Conservation (phyloP, 2,329 filamentous ascomycete genomes). For the Macroventuria anomochaeta region DNA sequence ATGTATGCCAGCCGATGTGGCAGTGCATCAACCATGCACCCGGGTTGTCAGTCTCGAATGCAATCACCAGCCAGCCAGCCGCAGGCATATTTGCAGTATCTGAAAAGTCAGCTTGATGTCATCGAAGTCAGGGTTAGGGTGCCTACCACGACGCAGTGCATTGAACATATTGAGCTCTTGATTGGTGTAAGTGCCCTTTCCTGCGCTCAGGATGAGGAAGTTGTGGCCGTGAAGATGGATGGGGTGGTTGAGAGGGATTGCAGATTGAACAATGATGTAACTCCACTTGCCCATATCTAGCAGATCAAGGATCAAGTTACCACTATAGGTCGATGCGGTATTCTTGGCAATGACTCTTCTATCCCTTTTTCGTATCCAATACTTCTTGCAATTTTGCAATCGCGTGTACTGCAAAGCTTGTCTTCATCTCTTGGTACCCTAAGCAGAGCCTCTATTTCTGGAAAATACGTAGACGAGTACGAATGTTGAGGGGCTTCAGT, state of each 20-base stretch:
- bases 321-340: conserved; percentile 38
- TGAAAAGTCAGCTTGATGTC: not conserved
- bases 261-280: conserved; percentile 49
- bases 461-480: not conserved
- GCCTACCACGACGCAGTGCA: conserved; percentile 28
- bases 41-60: conserved; percentile 61
- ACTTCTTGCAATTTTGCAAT: not conserved
- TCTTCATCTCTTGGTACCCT: not conserved
- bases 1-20: conserved; percentile 56
- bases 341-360: conserved; percentile 38
- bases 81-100: conserved; percentile 41
- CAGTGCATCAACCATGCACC: conserved; percentile 51
- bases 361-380: not conserved
- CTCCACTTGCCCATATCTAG: conserved; percentile 43
- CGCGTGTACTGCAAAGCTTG: not conserved
- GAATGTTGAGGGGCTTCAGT: not conserved
- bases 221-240: conserved; percentile 58
- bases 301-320: conserved; percentile 14
- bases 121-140: no score
- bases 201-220: conserved; percentile 59
- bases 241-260: conserved; percentile 45
- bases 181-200: conserved; percentile 37
- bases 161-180: conserved; percentile 26
- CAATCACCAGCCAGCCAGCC: conserved; percentile 53
- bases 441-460: not conserved